Conservation (phyloP, 2,329 filamentous ascomycete species). For the Talaromyces verruculosus region DNA sequence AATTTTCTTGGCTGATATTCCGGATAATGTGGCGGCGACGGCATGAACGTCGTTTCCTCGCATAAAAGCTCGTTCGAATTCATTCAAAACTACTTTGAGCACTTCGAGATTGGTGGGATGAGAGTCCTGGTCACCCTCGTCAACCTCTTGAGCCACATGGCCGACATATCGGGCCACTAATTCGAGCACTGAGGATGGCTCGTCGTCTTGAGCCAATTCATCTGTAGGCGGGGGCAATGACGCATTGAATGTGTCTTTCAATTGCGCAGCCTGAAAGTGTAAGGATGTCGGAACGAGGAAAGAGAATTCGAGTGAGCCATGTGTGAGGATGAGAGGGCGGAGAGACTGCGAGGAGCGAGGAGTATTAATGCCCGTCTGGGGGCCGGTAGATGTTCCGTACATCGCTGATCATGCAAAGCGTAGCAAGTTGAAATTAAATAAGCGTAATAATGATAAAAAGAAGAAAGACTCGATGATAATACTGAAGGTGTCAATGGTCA, state of each 20-base stretch:
- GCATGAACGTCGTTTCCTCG: conserved; percentile 96
- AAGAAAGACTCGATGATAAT: neutral
- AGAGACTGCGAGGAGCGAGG: conserved; percentile 91
- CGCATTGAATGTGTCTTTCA: conserved; percentile 85
- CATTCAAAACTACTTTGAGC: conserved; percentile 85
- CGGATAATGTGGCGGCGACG: conserved; percentile 77
- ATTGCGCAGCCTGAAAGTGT: conserved; percentile 92
- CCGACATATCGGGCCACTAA: conserved; percentile 91
- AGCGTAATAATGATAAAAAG: neutral
- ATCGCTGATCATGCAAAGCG: conserved; percentile 48
- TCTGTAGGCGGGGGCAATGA: conserved; percentile 89
- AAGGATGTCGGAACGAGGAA: conserved; percentile 93
- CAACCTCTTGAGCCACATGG: conserved; percentile 82
- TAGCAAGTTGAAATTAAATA: conserved; percentile 4
- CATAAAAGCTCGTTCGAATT: conserved; percentile 94
- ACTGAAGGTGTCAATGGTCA: neutral
- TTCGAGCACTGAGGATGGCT: conserved; percentile 93
- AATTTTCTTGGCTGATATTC: conserved; percentile 90
- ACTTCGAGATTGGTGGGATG: conserved; percentile 90
- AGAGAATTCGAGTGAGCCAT: conserved; percentile 93
- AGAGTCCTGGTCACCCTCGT: conserved; percentile 85
- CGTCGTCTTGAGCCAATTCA: conserved; percentile 95
- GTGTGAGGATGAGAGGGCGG: conserved; percentile 82
- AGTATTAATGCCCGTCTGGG: conserved; percentile 95
- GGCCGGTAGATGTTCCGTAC: conserved; percentile 79